Base-by-base conservation (phyloP, 2,329 filamentous ascomycete species). In the Coniochaeta sp. region DNA sequence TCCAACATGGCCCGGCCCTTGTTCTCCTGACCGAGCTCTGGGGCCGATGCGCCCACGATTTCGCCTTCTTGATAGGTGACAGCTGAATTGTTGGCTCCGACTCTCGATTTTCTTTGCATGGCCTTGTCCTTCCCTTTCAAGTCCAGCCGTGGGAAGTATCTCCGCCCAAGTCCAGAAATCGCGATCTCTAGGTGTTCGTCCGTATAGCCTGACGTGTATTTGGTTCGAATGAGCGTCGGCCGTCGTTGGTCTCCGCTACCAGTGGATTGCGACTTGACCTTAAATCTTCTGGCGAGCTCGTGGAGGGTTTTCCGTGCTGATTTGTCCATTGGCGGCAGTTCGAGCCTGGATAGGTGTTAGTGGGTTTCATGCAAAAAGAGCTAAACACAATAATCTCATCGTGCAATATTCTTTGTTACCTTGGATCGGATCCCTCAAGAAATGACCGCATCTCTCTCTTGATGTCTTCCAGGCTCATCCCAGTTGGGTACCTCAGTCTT, bases 1-100 rank as follows among this genome's bases (percentile, higher is more conserved):
- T 96, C 91, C 64, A 99, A 76, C 86, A 99, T 90, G 3, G 86
- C 85, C 58, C 91, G 84, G 12, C 95, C 95, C 65, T 86, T 91
- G 71, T 96, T 98, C 59, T 89, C 89, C 5, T 80, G 78, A 1
- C 90, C 90, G 34, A 99, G 81, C 71, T 96, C 93, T 12, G 92
- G 90, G 1, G 93, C 93, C 56, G 86, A 85, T 1, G 84, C 91
- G 56, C 93, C 95, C 2, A 98, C 92, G 31, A 96, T 78, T 65
- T 98, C 93, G 19, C 95, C 95, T 68, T 98, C 90, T 62, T 83
- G 84, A 66, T 95, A 91, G 1, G 79, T 81, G 14, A 82, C 81
- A 11, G 78, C 81, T 3, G 72, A 62, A 58, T 67, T 58, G 28
- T 64, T 66, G 12, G 67, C 69, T 3, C 63, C 61, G 0, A n/a